Evolutionary conservation across 805 yeast species (phyloP).

Genomic region (Candida glaebosa): DNA sequence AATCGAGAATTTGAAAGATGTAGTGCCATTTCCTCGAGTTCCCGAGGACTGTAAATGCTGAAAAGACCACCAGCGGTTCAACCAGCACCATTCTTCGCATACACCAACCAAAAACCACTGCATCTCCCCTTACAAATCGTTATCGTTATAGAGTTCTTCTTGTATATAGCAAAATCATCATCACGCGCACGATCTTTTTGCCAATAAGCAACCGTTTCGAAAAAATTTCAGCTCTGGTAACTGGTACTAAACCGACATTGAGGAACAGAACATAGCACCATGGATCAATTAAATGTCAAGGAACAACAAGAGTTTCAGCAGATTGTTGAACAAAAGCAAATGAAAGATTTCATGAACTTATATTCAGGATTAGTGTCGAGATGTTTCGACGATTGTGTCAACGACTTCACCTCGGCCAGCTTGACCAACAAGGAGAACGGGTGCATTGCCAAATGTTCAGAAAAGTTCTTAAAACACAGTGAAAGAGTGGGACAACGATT

Average conservation of each 20-base stretch:
- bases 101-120: too few relatives aligned
- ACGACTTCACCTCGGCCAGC: conserved; percentile 92
- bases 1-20: conserved; percentile 79
- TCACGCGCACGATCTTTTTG: neutral
- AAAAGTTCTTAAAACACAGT: conserved; percentile 95
- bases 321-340: conserved; percentile 93
- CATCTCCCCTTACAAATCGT: too few relatives aligned
- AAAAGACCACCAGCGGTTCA: too few relatives aligned
- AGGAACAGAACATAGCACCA: conserved; percentile 26
- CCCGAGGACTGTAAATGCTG: conserved; percentile 39
- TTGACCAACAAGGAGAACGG: conserved; percentile 80
- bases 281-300: conserved; percentile 93
- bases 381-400: conserved; percentile 97
- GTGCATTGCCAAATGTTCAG: conserved; percentile 90
- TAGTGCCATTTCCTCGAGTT: conserved; percentile 81
- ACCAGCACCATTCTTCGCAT: too few relatives aligned
- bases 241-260: neutral
- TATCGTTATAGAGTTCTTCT: too few relatives aligned
- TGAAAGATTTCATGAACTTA: conserved; percentile 97
- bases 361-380: conserved; percentile 94
- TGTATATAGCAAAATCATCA: too few relatives aligned
- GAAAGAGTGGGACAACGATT: conserved; percentile 98
- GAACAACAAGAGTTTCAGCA: conserved; percentile 97
- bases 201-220: neutral
- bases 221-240: neutral